Percentiles rank a stretch among this genome's conserved stretches.
Conservation (phyloP, 2,329 filamentous ascomycete genomes). For the Pyrenophora teres region DNA sequence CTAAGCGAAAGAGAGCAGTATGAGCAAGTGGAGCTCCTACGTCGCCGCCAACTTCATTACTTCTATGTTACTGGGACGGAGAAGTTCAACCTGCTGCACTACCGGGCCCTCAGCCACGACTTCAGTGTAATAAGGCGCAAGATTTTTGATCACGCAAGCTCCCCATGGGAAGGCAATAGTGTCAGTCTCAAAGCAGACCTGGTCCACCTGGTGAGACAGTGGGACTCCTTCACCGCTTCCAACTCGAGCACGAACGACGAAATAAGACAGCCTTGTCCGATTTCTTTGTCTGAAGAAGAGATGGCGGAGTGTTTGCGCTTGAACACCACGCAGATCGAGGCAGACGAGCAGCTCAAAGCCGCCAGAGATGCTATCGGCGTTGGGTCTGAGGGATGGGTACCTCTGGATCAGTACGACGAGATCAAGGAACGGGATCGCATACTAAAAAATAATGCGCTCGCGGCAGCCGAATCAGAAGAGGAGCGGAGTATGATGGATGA, state of each 20-base stretch:
- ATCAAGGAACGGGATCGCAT: constrained; percentile 13
- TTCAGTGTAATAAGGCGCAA: constrained; percentile 30
- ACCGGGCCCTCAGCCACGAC: constrained; percentile 27
- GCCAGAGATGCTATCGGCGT: constrained; percentile 31
- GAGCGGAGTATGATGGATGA: constrained; percentile 17
- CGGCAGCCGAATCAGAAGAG: constrained; percentile 27
- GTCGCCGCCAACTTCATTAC: constrained; percentile 37
- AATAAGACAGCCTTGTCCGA: constrained; percentile 23
- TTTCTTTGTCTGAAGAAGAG: constrained; percentile 28
- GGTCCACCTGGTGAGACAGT: constrained; percentile 26
- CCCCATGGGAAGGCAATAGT: constrained; percentile 39
- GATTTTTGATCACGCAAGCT: constrained; percentile 31
- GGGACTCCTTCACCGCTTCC: constrained; percentile 9
- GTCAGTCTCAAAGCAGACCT: constrained; percentile 35
- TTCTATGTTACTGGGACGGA: constrained; percentile 34
- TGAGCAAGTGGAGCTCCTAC: constrained; percentile 33
- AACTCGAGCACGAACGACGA: constrained; percentile 6
- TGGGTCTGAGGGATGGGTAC: constrained; percentile 36
- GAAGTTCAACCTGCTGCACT: constrained; percentile 33
- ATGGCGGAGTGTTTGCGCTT: constrained; percentile 25
- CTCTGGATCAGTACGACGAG: constrained; percentile 31
- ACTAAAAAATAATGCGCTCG: constrained; percentile 31
- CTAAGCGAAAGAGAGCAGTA: constrained; percentile 29
- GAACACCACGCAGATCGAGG: constrained; percentile 26
- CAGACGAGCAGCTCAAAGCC: constrained; percentile 31